These are phyloP conservation scores for Trichoderma virens DNA, from an alignment of 495 filamentous ascomycete species.

Conservation along the genomic window DNA sequence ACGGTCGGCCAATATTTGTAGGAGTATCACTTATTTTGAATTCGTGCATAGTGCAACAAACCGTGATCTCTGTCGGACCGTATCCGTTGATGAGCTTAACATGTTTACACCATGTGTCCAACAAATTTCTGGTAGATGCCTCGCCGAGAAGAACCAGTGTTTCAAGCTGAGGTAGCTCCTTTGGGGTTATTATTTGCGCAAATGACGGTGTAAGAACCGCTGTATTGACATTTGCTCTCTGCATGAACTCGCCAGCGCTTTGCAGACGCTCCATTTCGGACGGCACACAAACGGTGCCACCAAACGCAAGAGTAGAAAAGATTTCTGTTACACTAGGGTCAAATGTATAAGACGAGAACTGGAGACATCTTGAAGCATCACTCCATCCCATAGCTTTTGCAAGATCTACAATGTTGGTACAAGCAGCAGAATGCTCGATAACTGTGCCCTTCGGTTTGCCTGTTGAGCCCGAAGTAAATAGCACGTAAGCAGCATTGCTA, in stretches of 20 bases:
- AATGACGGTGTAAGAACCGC: conserved; percentile 47
- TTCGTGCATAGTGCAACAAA: conserved; percentile 27
- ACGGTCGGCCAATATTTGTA: conserved; percentile 27
- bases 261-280: conserved; percentile 41
- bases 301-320: conserved; percentile 38
- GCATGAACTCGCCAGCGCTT: conserved; percentile 31
- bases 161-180: background rate
- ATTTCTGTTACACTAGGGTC: conserved; percentile 45
- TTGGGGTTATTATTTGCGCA: conserved; percentile 17
- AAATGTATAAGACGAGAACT: conserved; percentile 46
- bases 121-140: background rate
- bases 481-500: conserved; percentile 38
- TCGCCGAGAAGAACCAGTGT: background rate
- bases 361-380: conserved; percentile 35
- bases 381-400: conserved; percentile 28
- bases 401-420: conserved; percentile 23
- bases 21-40: conserved; percentile 19
- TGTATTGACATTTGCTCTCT: conserved; percentile 24
- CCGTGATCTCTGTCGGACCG: conserved; percentile 41
- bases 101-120: background rate
- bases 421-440: conserved; percentile 32
- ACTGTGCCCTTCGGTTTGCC: conserved; percentile 41
- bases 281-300: conserved; percentile 57
- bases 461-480: conserved; percentile 49
- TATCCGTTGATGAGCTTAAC: conserved; percentile 42